phyloP scores from a whole-genome alignment of 139 green algal genomes.

The Closterium sp. region DNA sequence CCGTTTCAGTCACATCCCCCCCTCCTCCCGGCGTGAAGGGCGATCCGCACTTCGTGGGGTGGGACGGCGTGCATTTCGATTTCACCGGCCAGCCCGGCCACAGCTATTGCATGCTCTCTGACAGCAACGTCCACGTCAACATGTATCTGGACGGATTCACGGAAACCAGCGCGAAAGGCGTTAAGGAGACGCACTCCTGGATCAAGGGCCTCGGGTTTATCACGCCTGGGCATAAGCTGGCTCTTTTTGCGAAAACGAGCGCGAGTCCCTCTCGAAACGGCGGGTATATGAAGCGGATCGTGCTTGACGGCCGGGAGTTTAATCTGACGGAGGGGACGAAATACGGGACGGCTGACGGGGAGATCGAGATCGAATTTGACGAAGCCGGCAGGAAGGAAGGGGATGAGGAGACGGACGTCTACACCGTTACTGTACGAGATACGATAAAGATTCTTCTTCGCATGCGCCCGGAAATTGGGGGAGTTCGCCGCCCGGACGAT shows the following conservation, averaged over 20 bases:
- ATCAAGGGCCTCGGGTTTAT: constrained; percentile 35
- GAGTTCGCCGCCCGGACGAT: constrained; percentile 3
- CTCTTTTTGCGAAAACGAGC: constrained; percentile 39
- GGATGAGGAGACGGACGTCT: constrained; percentile 36
- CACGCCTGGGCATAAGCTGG: constrained; percentile 21
- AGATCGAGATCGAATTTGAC: background rate
- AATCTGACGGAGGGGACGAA: constrained; percentile 16
- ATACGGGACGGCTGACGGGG: constrained; percentile 26
- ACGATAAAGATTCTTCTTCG: constrained; percentile 18
- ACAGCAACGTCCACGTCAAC: constrained; percentile 23
- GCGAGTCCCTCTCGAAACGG: constrained; percentile 12
- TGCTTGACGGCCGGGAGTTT: constrained; percentile 27
- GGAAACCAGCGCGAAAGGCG: background rate
- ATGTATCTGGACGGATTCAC: constrained; percentile 40
- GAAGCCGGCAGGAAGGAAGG: background rate
- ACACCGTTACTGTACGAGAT: constrained; percentile 2
- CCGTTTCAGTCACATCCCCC: background rate
- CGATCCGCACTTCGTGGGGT: constrained; percentile 17
- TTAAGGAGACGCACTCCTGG: constrained; percentile 47
- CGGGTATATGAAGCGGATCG: constrained; percentile 40
- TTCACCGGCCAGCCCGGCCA: constrained; percentile 36
- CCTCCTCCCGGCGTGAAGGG: constrained; percentile 22
- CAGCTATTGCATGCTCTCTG: constrained; percentile 10
- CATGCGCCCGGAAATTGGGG: constrained; percentile 21
- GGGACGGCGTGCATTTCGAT: constrained; percentile 41